Conservation (phyloP, 306 rosid species). For the Betula pendula region DNA sequence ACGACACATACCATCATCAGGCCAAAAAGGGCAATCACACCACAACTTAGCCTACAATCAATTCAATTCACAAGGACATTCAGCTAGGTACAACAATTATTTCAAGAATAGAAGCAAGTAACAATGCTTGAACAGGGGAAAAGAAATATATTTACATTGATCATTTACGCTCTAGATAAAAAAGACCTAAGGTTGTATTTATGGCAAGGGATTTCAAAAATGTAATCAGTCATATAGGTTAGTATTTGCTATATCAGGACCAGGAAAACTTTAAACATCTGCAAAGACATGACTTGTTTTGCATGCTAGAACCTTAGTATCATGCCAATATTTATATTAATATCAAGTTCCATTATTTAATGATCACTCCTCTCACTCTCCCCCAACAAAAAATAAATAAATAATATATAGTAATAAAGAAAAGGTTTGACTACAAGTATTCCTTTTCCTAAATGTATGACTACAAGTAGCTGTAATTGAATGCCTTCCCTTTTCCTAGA, state of each 20-base stretch:
- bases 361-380: too few species aligned
- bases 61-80: constrained; percentile 18
- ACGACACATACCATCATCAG: constrained; percentile 97
- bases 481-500: background rate
- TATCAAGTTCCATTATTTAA: background rate
- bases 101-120: background rate
- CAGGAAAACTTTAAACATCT: background rate
- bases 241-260: background rate
- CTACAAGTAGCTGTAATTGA: too few species aligned
- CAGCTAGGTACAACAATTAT: background rate
- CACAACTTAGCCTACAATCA: constrained; percentile 68
- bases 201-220: background rate
- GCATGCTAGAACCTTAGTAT: background rate
- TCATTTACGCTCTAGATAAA: background rate
- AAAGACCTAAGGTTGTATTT: background rate
- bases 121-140: background rate
- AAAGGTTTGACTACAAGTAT: too few species aligned
- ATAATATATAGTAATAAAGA: too few species aligned
- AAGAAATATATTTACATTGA: background rate
- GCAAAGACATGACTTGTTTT: background rate
- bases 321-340: background rate
- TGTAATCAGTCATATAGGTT: background rate
- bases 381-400: too few species aligned
- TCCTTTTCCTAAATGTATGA: background rate
- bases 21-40: constrained; percentile 99